A percentile compares a stretch with the other conserved stretches of the same genome.
These are phyloP conservation scores for Pouteria glomerata DNA, from an alignment of 148 eudicot species.

Conservation along the genomic window DNA sequence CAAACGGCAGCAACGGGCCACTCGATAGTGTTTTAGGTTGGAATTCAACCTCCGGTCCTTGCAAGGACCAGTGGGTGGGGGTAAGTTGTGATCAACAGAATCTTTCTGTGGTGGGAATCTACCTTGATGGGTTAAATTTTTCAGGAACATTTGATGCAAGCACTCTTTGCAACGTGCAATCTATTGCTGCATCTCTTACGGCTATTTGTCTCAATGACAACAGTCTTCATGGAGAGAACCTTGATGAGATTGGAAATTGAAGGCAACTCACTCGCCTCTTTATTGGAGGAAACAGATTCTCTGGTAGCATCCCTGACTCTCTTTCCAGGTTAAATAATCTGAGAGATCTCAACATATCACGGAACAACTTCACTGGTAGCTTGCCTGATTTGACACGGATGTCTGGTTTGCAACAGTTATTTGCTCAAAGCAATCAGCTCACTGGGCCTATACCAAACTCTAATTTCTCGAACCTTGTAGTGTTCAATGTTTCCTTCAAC, in stretches of 20 bases:
- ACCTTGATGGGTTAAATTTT: slow-evolving; percentile 16
- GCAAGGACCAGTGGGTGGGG: slow-evolving; percentile 29
- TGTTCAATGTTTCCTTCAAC: slow-evolving; percentile 35
- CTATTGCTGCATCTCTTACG: slow-evolving; percentile 24
- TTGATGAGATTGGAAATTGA: slow-evolving; percentile 29
- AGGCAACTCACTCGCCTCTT: slow-evolving; percentile 20
- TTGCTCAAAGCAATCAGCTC: slow-evolving; percentile 32
- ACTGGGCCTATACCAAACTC: slow-evolving; percentile 28
- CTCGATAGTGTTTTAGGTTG: slow-evolving; percentile 20
- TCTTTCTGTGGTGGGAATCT: slow-evolving; percentile 11
- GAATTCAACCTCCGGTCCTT: slow-evolving; percentile 30
- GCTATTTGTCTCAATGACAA: slow-evolving; percentile 17
- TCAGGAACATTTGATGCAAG: slow-evolving; percentile 27
- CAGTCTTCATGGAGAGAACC: slow-evolving; percentile 17
- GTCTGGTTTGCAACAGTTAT: slow-evolving; percentile 22
- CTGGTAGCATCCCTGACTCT: slow-evolving; percentile 25
- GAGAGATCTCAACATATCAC: slow-evolving; percentile 24
- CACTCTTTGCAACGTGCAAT: slow-evolving; percentile 19
- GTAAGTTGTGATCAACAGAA: slow-evolving; percentile 16
- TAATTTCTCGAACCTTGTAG: slow-evolving; percentile 19
- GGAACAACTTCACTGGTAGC: slow-evolving; percentile 24
- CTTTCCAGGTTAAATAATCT: slow-evolving; percentile 24
- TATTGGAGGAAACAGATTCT: slow-evolving; percentile 25
- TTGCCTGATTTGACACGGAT: slow-evolving; percentile 30
- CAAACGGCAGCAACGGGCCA: slow-evolving; percentile 4